Conservation (phyloP, 2,329 filamentous ascomycete genomes). For the Aspergillus sp. region DNA sequence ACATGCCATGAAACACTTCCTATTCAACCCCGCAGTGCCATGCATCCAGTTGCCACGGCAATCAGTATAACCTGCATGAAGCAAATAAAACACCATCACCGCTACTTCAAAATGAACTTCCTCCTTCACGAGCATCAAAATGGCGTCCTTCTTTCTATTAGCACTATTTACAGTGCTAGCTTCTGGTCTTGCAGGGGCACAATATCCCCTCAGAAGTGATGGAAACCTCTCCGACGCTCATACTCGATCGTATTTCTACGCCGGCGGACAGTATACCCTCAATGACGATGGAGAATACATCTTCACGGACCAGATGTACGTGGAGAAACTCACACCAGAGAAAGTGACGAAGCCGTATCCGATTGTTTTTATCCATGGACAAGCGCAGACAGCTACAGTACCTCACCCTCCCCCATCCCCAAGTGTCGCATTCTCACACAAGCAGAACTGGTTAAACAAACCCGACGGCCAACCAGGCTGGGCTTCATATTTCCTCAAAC, state of each 20-base stretch:
- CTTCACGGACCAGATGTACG: slow-evolving; percentile 30
- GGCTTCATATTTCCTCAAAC: slow-evolving; percentile 43
- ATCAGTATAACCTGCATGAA: neutral
- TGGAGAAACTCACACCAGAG: slow-evolving; percentile 26
- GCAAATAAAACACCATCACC: neutral
- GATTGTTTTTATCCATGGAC: slow-evolving; percentile 28
- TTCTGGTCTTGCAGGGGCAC: too few species aligned
- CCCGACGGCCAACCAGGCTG: slow-evolving; percentile 45
- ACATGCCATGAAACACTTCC: too few species aligned
- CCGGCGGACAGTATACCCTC: slow-evolving; percentile 21
- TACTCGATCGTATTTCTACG: slow-evolving; percentile 21
- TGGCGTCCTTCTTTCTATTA: neutral
- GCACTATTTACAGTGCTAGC: neutral
- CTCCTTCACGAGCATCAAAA: neutral
- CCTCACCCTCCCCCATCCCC: neutral
- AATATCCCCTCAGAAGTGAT: too few species aligned
- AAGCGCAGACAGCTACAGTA: slow-evolving; percentile 29
- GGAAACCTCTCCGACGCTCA: neutral
- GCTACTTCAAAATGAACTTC: neutral
- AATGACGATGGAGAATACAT: slow-evolving; percentile 13
- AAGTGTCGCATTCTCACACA: neutral
- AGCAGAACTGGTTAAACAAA: slow-evolving; percentile 43
- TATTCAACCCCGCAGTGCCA: too few species aligned
- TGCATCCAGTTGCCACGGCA: too few species aligned
- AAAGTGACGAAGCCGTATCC: slow-evolving; percentile 18